These are phyloP conservation scores for Oryza coarctata DNA, from an alignment of 176 grass and related monocot genomes.

Conservation along the genomic window DNA sequence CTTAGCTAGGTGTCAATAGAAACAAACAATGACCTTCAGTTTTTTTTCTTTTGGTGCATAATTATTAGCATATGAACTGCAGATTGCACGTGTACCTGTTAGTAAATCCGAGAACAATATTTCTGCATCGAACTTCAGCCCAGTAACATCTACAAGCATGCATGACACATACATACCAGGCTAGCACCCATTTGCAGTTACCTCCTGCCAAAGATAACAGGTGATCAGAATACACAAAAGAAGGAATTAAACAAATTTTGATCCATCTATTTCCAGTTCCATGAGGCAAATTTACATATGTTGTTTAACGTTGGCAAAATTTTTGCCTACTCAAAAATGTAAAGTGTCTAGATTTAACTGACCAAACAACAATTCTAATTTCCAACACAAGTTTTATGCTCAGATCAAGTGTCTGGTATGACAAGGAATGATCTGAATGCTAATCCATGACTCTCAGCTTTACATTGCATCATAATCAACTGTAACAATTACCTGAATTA, in stretches of 20 bases:
- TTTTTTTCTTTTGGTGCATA: background rate
- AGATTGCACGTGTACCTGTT: slow-evolving; percentile 4
- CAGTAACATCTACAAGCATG: background rate
- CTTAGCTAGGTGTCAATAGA: background rate
- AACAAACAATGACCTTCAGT: background rate
- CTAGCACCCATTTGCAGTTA: background rate
- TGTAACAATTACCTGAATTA: slow-evolving; percentile 22
- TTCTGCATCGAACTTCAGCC: background rate
- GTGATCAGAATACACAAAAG: background rate
- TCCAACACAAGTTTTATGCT: background rate
- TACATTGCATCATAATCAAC: slow-evolving; percentile 7
- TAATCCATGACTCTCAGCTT: background rate
- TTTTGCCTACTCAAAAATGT: background rate
- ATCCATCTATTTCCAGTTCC: slow-evolving; percentile 5
- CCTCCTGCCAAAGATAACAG: background rate
- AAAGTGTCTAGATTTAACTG: background rate
- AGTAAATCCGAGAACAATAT: background rate
- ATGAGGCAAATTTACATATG: background rate
- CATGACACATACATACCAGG: background rate
- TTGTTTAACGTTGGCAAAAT: background rate
- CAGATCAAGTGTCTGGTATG: background rate
- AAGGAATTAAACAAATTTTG: background rate
- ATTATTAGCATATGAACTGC: background rate
- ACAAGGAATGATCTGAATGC: slow-evolving; percentile 2
- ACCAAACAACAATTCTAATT: background rate